Evolutionary conservation across 2,329 filamentous ascomycete genomes (phyloP), one percentile per base, ranked within the genome.

Genomic region (Trichophyton mentagrophytes): DNA sequence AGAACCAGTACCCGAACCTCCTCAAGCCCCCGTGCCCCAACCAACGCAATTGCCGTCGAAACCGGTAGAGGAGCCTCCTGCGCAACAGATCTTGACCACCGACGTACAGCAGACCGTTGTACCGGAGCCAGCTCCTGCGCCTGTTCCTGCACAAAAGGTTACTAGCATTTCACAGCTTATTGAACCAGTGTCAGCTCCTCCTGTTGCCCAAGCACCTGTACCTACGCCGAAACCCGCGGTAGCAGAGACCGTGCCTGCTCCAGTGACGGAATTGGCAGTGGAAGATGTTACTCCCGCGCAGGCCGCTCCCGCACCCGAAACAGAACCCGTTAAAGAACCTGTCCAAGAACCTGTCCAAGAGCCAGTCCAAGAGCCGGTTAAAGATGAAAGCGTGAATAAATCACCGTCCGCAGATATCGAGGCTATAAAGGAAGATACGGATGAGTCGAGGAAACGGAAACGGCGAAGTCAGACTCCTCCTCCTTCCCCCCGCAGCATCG

Each of bases 391-490:
- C 40, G 49, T 55, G 33, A 61, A 65, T 2, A 44, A 61, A 7
- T 46, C 66, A 1, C 62, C 69, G 4, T 65, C 68, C 8, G 65
- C 69, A 11, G 71, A 72, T 42, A 63, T 67, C n/a, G 64, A 65
- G 30, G 67, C 69, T 8, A 57, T 60, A 49, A 58, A 61, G 64
- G 74, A 77, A 66, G 66, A 73, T 46, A 66, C 75, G 38, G 78
- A 82, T 64, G 83, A 85, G 65, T 76, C 76, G 46, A 82, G 82
- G 66, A 88, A 86, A 72, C 79, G 85, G 63, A 88, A 87, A 71
- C 82, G 85, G 66, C 79, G 84, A 66, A 88, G 84, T 49, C 77
- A 78, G 61, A 87, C 80, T 61, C 85, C 85, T 40, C 76, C 80
- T 20, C 81, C 81, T 7, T 79, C 77, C 8, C 73, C 76, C 25